Conservation (phyloP, 2,329 filamentous ascomycete species). For the Pseudocercospora fijiensis region DNA sequence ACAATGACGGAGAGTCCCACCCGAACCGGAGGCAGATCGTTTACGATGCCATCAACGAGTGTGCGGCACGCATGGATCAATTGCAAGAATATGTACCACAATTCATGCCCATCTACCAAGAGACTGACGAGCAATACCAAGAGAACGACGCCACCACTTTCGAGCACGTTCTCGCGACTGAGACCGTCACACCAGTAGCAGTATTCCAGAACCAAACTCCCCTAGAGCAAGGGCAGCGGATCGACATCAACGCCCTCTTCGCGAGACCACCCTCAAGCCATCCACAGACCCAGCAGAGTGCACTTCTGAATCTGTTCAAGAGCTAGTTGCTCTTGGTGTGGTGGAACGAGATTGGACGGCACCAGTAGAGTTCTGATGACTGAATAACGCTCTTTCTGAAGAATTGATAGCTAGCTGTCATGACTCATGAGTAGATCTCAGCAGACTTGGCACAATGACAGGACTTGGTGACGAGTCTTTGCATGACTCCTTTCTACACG, state of each 20-base stretch:
- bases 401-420: neutral
- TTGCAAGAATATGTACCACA: neutral
- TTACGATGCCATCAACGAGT: constrained; percentile 55
- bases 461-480: neutral
- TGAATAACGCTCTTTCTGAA: neutral
- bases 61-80: constrained; percentile 47
- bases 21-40: constrained; percentile 47
- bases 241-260: constrained; percentile 32
- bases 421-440: neutral
- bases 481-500: neutral
- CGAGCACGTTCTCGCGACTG: constrained; percentile 45
- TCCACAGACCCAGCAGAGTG: constrained; percentile 25
- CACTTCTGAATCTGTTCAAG: constrained; percentile 35
- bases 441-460: neutral
- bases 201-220: constrained; percentile 40
- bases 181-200: constrained; percentile 45
- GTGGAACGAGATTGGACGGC: neutral
- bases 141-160: neutral
- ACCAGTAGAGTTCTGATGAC: neutral
- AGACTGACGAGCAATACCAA: constrained; percentile 19
- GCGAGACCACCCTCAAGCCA: constrained; percentile 15
- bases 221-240: constrained; percentile 46
- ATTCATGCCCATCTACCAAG: constrained; percentile 32
- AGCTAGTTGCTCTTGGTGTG: constrained; percentile 6
- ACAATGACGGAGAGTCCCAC: constrained; percentile 58